phyloP scores from a whole-genome alignment of 805 yeast genomes.

The Kurtzmaniella cleridarum region DNA sequence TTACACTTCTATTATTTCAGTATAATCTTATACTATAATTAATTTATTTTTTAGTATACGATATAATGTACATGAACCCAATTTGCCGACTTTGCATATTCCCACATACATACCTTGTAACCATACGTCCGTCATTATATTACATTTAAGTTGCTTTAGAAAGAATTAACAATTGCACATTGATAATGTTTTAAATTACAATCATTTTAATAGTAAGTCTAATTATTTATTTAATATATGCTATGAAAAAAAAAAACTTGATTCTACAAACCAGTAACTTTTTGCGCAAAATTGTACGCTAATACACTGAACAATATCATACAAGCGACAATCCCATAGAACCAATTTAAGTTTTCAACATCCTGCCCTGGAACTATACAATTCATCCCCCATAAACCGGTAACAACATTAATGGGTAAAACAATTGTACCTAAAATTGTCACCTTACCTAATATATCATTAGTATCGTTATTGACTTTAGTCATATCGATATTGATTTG shows the following conservation, averaged over 20 bases:
- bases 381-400: constrained; percentile 99
- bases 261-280: constrained; percentile 31
- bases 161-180: no score
- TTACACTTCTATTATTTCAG: neutral
- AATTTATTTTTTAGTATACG: neutral
- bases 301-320: constrained; percentile 31
- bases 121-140: no score
- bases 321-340: constrained; percentile 30
- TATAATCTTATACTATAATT: neutral
- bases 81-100: neutral
- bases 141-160: no score
- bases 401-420: constrained; percentile 88
- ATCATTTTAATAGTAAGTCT: no score
- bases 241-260: neutral
- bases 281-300: constrained; percentile 37
- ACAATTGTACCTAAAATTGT: constrained; percentile 94
- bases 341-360: constrained; percentile 35
- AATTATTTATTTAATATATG: no score
- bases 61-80: neutral
- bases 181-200: no score
- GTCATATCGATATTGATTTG: constrained; percentile 98
- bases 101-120: neutral
- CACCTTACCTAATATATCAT: constrained; percentile 90
- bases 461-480: constrained; percentile 91
- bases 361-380: constrained; percentile 92